Conservation (phyloP, 2,329 filamentous ascomycete species). For the Monosporascus sp. region DNA sequence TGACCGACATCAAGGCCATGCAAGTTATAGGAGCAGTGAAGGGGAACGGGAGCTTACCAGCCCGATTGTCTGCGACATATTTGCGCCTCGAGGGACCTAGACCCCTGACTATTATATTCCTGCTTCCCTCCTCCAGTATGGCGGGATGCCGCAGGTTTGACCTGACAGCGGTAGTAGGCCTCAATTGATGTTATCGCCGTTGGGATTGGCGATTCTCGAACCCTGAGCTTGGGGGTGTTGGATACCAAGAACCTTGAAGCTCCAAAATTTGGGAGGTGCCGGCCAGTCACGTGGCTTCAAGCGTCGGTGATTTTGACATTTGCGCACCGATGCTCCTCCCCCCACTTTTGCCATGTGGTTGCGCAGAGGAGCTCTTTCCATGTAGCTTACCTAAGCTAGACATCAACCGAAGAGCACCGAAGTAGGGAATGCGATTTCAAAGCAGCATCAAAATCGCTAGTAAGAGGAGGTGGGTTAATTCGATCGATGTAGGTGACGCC, state of each 20-base stretch:
- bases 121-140: constrained; percentile 25
- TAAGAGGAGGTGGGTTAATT: constrained; percentile 10
- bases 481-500: constrained; percentile 19
- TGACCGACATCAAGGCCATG: not conserved
- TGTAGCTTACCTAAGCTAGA: not conserved
- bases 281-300: not conserved
- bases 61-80: constrained; percentile 76
- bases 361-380: not conserved
- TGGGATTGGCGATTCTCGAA: constrained; percentile 1
- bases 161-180: not conserved
- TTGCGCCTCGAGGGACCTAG: constrained; percentile 26
- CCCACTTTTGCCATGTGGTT: not conserved
- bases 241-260: not conserved
- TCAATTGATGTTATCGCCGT: constrained; percentile 1
- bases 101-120: constrained; percentile 4
- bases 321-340: constrained; percentile 6
- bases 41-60: constrained; percentile 47
- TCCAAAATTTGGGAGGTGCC: not conserved
- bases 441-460: constrained; percentile 22
- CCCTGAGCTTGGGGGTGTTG: constrained; percentile 4
- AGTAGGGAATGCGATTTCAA: constrained; percentile 29
- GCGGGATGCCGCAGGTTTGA: not conserved
- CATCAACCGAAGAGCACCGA: not conserved
- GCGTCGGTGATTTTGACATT: not conserved
- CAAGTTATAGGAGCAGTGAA: constrained; percentile 1